Evolutionary conservation across 2,329 filamentous ascomycete species (phyloP).

Genomic region (Orbilia blumenaviensis): DNA sequence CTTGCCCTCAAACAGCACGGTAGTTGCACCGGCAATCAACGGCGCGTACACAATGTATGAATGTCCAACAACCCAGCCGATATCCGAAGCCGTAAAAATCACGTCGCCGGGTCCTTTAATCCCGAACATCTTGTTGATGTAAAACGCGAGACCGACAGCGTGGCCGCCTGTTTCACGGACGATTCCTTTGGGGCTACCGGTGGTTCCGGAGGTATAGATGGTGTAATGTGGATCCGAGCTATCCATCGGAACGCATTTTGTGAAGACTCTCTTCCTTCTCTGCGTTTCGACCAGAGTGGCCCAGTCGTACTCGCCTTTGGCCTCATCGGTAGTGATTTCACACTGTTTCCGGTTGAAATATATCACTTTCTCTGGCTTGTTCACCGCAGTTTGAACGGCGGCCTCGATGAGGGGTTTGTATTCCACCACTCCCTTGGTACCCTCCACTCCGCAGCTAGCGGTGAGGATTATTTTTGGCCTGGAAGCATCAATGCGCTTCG

Average conservation of each 20-base stretch:
- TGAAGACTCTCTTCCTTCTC: slow-evolving; percentile 69
- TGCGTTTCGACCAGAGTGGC: slow-evolving; percentile 74
- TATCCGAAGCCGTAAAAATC: slow-evolving; percentile 81
- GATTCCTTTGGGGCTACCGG: slow-evolving; percentile 83
- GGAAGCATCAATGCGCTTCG: slow-evolving; percentile 87
- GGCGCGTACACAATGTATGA: slow-evolving; percentile 93
- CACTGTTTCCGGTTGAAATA: slow-evolving; percentile 84
- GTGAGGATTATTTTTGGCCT: slow-evolving; percentile 80
- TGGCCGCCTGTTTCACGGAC: slow-evolving; percentile 84
- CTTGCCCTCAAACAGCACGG: slow-evolving; percentile 92
- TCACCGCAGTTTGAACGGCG: slow-evolving; percentile 69
- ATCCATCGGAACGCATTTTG: slow-evolving; percentile 63
- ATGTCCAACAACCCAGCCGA: slow-evolving; percentile 90
- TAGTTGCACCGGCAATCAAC: slow-evolving; percentile 83
- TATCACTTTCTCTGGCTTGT: slow-evolving; percentile 76
- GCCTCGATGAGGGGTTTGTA: slow-evolving; percentile 81
- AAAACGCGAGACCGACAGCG: slow-evolving; percentile 82
- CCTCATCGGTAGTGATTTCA: slow-evolving; percentile 75
- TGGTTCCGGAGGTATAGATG: slow-evolving; percentile 87
- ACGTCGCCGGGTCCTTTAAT: slow-evolving; percentile 86
- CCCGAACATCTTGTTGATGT: slow-evolving; percentile 82
- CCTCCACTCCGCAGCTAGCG: slow-evolving; percentile 91
- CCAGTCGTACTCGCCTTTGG: slow-evolving; percentile 80
- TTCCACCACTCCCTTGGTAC: slow-evolving; percentile 69
- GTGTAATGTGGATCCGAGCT: slow-evolving; percentile 86